Evolutionary conservation across 2,329 filamentous ascomycete genomes (phyloP), one percentile per base, ranked within the genome.

Genomic region (Fusarium sp.): DNA sequence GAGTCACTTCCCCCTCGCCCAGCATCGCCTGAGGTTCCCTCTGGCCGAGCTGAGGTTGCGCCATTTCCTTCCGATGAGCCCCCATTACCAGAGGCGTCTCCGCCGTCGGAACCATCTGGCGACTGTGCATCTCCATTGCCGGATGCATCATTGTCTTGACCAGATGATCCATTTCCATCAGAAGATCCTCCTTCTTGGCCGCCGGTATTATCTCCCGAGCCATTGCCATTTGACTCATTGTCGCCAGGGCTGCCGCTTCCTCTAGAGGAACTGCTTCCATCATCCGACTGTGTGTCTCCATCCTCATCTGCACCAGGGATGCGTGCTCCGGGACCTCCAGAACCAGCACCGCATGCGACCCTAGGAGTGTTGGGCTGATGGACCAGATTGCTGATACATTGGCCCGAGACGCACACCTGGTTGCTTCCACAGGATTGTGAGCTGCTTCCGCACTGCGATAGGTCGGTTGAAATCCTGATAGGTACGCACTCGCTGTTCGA

Each of bases 291-390:
- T 40, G 19, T 30, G 5, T 30, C 25, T 30, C 8, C 60, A 38
- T 56, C 42, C 8, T 69, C 40, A 4, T 28, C 18, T 28, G 18
- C 59, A 3, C 50, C 67, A n/a, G 60, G 33, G 6, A 63, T 50
- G 6, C 71, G 71, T 16, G 43, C 71, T n/a, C 71, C 72, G 28
- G 72, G 71, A 3, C 62, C 49, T 35, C 64, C 64, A 30, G 57
- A 21, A n/a, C 68, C 64, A 35, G 52, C 38, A 25, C 71, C 67
- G 3, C 72, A 74, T 3, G 56, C 60, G 23, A 62, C 46, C 9
- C 32, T 30, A 9, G 37, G 37, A 13, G 33, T 47, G 40, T 66
- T 50, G 23, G 46, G 66, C 13, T 32, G 30, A 1, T 74, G 52
- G 3, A 56, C 25, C 6, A 74, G 21, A 11, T 74, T 72, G 19